Evolutionary conservation across 352 stramenopile species (phyloP).

Genomic region (Globisporangium barbulae): DNA sequence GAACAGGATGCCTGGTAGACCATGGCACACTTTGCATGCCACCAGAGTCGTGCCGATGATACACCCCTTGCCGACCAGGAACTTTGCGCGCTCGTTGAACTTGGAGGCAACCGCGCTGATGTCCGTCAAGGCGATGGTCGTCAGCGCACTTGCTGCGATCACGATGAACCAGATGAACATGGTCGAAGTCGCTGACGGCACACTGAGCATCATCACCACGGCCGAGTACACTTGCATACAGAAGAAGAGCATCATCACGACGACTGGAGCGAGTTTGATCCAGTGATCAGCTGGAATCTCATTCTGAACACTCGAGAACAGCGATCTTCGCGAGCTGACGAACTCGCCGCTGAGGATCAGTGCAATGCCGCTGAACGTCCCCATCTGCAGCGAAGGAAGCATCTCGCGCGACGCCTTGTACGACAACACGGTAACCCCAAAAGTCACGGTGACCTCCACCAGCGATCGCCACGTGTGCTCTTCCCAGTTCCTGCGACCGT

Average conservation of each 20-base stretch:
- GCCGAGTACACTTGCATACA: slow-evolving; percentile 46
- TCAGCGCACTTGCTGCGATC: slow-evolving; percentile 43
- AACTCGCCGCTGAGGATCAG: slow-evolving; percentile 60
- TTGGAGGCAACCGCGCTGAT: slow-evolving; percentile 35
- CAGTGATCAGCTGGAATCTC: slow-evolving; percentile 67
- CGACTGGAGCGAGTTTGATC: slow-evolving; percentile 67
- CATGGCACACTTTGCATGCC: slow-evolving; percentile 40
- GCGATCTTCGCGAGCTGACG: slow-evolving; percentile 24
- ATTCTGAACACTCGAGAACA: slow-evolving; percentile 28
- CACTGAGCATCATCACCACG: slow-evolving; percentile 36
- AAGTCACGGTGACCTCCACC: slow-evolving; percentile 49
- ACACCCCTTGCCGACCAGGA: slow-evolving; percentile 34
- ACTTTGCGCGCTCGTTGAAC: slow-evolving; percentile 25
- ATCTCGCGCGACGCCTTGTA: slow-evolving; percentile 60
- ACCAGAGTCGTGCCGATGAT: slow-evolving; percentile 44
- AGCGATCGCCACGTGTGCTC: slow-evolving; percentile 54
- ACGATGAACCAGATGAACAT: slow-evolving; percentile 45
- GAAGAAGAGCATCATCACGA: slow-evolving; percentile 67
- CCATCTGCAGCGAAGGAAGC: slow-evolving; percentile 66
- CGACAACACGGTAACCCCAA: slow-evolving; percentile 50
- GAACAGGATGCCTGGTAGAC: slow-evolving; percentile 43
- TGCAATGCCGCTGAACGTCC: slow-evolving; percentile 55
- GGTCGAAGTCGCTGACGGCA: slow-evolving; percentile 36
- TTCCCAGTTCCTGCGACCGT: slow-evolving; percentile 68
- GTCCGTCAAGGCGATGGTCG: slow-evolving; percentile 45